phyloP scores from a whole-genome alignment of 2,329 filamentous ascomycete genomes.

The Sclerotinia minor region DNA sequence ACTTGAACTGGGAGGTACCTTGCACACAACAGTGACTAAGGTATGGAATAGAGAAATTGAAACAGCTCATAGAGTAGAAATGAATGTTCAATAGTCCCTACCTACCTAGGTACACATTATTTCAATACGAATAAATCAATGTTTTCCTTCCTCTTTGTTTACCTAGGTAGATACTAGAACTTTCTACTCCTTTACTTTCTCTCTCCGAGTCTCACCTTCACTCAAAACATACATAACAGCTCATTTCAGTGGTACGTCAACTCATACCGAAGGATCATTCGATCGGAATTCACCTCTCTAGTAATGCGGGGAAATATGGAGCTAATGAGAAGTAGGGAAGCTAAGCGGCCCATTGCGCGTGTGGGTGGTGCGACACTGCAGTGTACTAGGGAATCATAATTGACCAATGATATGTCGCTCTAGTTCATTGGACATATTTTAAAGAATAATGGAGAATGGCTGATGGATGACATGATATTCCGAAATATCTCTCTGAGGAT shows the following conservation, averaged over 20 bases:
- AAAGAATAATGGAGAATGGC: too few relatives aligned
- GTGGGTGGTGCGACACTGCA: not conserved
- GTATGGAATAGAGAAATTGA: not conserved
- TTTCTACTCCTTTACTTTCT: not conserved
- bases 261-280: not conserved
- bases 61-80: not conserved
- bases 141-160: not conserved
- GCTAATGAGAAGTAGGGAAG: not conserved
- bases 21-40: not conserved
- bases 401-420: not conserved
- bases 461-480: too few relatives aligned
- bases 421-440: too few relatives aligned
- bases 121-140: too few relatives aligned
- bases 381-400: not conserved
- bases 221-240: not conserved
- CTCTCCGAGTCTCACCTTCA: constrained; percentile 10
- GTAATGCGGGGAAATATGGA: constrained; percentile 14
- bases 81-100: too few relatives aligned
- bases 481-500: too few relatives aligned
- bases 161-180: not conserved
- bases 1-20: not conserved
- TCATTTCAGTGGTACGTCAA: not conserved
- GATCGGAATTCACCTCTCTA: constrained; percentile 2
- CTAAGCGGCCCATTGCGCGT: constrained; percentile 2
- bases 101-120: too few relatives aligned